A percentile compares a stretch with the other conserved stretches of the same genome.
These are phyloP conservation scores for Lagenaria siceraria DNA, from an alignment of 306 rosid genomes.

Conservation along the genomic window DNA sequence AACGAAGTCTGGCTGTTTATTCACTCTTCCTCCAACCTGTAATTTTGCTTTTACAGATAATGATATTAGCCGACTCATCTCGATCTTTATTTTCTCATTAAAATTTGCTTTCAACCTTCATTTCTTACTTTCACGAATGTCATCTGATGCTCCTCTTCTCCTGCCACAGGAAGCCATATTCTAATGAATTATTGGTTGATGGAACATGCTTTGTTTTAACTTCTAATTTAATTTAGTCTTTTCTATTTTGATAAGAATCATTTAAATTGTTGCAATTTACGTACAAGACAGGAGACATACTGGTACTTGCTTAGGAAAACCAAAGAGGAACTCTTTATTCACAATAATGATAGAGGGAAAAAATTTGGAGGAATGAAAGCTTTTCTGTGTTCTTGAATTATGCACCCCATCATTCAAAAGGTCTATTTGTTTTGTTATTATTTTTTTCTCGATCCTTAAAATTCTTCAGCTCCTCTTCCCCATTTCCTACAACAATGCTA, in stretches of 20 bases:
- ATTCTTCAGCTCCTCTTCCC: no score
- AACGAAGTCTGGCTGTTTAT: not conserved
- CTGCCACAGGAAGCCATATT: not conserved
- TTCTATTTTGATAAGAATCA: not conserved
- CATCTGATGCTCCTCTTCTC: not conserved
- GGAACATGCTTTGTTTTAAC: not conserved
- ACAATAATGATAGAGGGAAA: no score
- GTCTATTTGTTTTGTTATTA: no score
- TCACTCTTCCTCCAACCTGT: not conserved
- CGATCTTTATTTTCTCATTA: not conserved
- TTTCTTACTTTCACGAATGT: not conserved
- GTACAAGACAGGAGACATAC: no score
- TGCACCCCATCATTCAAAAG: no score
- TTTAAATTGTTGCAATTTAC: not conserved
- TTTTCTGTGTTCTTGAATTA: no score
- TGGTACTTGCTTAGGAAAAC: not conserved
- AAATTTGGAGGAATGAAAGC: no score
- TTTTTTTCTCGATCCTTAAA: no score
- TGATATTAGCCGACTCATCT: not conserved
- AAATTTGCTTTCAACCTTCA: not conserved
- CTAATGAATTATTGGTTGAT: not conserved
- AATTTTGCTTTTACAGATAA: not conserved
- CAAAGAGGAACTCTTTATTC: not conserved
- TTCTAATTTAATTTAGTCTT: not conserved
- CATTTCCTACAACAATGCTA: no score